A percentile compares a stretch with the other conserved stretches of the same genome.
Conservation (phyloP, 2,329 filamentous ascomycete genomes). For the Diplodia intermedia region DNA sequence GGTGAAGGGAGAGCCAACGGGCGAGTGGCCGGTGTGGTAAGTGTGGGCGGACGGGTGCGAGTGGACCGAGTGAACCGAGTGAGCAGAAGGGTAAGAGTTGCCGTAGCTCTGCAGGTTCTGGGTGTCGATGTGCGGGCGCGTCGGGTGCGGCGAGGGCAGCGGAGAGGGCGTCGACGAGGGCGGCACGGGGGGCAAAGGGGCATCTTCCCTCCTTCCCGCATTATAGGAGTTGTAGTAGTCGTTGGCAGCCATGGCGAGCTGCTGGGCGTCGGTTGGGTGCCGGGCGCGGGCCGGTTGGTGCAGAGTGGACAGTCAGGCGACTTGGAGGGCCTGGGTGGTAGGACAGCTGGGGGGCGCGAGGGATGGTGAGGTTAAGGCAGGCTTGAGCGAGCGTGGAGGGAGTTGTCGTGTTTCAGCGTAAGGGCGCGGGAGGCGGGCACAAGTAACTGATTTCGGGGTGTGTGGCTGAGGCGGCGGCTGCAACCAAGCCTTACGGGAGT, state of each 20-base stretch:
- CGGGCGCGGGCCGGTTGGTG: conserved; percentile 5
- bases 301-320: neutral
- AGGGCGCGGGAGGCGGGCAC: conserved; percentile 8
- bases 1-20: conserved; percentile 65
- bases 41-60: conserved; percentile 20
- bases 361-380: neutral
- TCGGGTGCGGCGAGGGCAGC: conserved; percentile 45
- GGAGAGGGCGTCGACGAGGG: conserved; percentile 38
- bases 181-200: conserved; percentile 46
- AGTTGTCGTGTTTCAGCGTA: conserved; percentile 22
- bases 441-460: conserved; percentile 15
- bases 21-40: conserved; percentile 26
- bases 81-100: conserved; percentile 33
- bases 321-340: neutral
- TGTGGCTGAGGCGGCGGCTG: conserved; percentile 19
- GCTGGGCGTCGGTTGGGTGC: conserved; percentile 10
- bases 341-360: neutral
- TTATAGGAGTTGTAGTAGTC: conserved; percentile 67
- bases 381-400: conserved; percentile 18
- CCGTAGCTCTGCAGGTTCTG: conserved; percentile 34
- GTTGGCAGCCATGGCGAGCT: conserved; percentile 54
- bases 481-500: neutral
- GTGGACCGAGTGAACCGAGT: conserved; percentile 30
- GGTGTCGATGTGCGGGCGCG: conserved; percentile 45
- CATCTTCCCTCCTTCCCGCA: conserved; percentile 53